phyloP scores from a whole-genome alignment of 2,329 filamentous ascomycete genomes.

The Thielaviopsis punctulata region DNA sequence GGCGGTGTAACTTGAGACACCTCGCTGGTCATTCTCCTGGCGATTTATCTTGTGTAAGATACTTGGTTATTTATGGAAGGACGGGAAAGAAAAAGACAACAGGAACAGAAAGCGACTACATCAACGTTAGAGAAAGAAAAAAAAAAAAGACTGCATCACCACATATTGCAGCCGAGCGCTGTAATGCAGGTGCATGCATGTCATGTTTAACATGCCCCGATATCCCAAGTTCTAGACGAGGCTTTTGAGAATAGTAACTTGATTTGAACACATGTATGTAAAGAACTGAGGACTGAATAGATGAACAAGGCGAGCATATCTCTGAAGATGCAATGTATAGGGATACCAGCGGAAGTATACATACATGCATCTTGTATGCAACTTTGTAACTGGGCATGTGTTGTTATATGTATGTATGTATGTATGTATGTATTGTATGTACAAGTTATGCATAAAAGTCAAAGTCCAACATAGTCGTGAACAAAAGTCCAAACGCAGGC shows the following conservation, averaged over 20 bases:
- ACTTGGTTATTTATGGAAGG: not conserved
- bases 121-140: not conserved
- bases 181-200: not conserved
- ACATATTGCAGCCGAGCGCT: not conserved
- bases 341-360: not conserved
- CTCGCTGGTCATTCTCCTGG: not conserved
- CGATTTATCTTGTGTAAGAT: not conserved
- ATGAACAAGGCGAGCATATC: too few species aligned
- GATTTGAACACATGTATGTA: too few species aligned
- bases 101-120: not conserved
- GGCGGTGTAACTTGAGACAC: too few species aligned
- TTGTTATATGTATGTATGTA: too few species aligned
- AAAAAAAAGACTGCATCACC: not conserved
- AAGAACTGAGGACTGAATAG: too few species aligned
- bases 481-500: too few species aligned
- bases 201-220: too few species aligned
- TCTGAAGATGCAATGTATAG: not conserved
- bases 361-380: too few species aligned
- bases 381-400: not conserved
- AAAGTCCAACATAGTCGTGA: too few species aligned
- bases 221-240: too few species aligned
- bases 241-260: not conserved
- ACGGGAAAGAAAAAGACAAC: not conserved
- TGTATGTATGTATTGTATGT: not conserved
- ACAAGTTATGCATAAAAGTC: not conserved